Evolutionary conservation across 1,139 yeast genomes (phyloP).

Genomic region (Candida sp.): DNA sequence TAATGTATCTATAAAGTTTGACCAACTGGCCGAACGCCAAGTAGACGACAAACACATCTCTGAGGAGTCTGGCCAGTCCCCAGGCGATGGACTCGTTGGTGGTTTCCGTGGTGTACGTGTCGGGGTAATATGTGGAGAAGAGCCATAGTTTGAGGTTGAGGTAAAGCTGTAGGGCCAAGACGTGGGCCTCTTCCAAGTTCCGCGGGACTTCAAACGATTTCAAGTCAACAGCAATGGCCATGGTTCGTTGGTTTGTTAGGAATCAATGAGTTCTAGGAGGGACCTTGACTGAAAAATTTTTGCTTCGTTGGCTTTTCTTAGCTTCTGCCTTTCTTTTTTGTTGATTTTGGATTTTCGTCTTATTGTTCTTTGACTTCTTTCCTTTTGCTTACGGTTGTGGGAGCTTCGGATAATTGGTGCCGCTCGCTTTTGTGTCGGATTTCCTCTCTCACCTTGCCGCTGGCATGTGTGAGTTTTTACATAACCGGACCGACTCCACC

Average conservation of each 20-base stretch:
- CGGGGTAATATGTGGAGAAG: conserved; percentile 6
- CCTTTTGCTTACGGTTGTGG: background rate
- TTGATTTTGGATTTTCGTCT: background rate
- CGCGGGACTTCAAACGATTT: background rate
- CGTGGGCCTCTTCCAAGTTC: background rate
- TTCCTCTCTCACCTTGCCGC: background rate
- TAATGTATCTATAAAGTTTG: conserved; percentile 16
- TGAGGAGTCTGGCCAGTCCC: conserved; percentile 20
- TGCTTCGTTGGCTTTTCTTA: background rate
- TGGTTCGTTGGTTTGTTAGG: background rate
- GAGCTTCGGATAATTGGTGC: background rate
- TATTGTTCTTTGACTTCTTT: background rate
- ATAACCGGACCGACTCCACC: no score
- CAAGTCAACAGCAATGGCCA: background rate
- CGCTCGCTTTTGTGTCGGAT: background rate
- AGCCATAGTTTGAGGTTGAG: conserved; percentile 3
- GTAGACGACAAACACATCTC: conserved; percentile 30
- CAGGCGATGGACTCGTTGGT: conserved; percentile 8
- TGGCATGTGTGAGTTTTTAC: no score
- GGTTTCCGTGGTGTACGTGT: background rate
- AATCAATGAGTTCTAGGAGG: background rate
- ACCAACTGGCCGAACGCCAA: conserved; percentile 18
- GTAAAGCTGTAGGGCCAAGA: background rate
- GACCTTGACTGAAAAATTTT: background rate
- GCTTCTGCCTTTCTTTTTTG: background rate